Evolutionary conservation across 306 rosid species (phyloP).

Genomic region (Cucurbita ficifolia): DNA sequence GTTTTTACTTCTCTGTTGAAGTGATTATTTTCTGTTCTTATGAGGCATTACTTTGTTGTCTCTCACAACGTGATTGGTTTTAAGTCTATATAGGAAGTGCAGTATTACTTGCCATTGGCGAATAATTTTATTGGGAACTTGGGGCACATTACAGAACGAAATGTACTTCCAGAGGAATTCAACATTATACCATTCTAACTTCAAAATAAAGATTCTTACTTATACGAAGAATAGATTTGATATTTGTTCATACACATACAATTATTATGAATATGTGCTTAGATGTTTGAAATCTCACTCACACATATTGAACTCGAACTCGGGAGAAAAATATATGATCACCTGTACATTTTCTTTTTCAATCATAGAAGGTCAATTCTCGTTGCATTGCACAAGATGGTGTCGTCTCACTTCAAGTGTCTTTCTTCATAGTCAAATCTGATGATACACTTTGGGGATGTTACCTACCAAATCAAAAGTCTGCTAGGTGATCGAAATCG

Average conservation of each 20-base stretch:
- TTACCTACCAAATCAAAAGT: no score
- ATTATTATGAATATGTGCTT: not conserved
- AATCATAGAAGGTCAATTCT: no score
- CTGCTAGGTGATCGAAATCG: no score
- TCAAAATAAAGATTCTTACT: not conserved
- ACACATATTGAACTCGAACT: no score
- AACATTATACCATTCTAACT: not conserved
- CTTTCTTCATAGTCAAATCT: no score
- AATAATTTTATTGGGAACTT: not conserved
- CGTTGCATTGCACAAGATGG: no score
- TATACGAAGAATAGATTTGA: not conserved
- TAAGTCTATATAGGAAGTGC: not conserved
- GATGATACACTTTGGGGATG: no score
- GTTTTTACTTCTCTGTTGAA: conserved; percentile 42
- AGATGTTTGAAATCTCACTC: no score
- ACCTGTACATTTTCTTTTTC: no score
- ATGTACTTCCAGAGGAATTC: not conserved
- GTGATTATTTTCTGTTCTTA: not conserved
- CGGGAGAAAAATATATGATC: no score
- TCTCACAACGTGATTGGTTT: not conserved
- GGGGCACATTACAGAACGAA: not conserved
- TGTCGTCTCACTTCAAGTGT: no score
- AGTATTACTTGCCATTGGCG: not conserved
- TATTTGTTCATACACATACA: not conserved
- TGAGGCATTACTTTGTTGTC: not conserved